These are phyloP conservation scores for Aphanocladium album DNA, from an alignment of 2,329 filamentous ascomycete species.

Conservation along the genomic window DNA sequence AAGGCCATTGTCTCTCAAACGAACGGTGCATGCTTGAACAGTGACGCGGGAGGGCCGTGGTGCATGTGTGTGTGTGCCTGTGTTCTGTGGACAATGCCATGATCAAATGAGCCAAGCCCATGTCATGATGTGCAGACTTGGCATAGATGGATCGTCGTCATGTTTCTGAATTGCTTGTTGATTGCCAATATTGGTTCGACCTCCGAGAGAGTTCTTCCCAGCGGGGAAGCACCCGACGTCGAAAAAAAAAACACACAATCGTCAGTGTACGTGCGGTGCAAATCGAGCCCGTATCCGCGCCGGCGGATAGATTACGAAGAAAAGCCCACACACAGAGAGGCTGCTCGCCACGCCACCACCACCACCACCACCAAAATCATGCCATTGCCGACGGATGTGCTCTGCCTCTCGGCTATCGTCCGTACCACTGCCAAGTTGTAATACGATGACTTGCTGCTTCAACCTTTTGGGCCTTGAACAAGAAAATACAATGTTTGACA, in stretches of 20 bases:
- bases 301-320: constrained; percentile 7
- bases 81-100: background rate
- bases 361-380: background rate
- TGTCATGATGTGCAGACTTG: background rate
- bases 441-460: background rate
- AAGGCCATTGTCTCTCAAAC: background rate
- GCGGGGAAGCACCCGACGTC: background rate
- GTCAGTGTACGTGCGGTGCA: background rate
- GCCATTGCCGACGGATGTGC: background rate
- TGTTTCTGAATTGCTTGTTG: background rate
- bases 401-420: constrained; percentile 8
- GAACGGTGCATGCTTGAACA: background rate
- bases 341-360: background rate
- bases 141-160: background rate
- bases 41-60: background rate
- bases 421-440: background rate
- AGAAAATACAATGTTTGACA: too few species aligned
- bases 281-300: background rate
- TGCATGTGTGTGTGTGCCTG: background rate
- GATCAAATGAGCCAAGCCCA: background rate
- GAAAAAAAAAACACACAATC: background rate
- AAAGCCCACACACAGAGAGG: background rate
- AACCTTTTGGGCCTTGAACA: too few species aligned
- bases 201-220: background rate
- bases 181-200: background rate